A percentile compares a stretch with the other conserved stretches of the same genome.
These are phyloP conservation scores for Glomus cerebriforme DNA, from an alignment of 192 early-diverging fungal species.

Conservation along the genomic window DNA sequence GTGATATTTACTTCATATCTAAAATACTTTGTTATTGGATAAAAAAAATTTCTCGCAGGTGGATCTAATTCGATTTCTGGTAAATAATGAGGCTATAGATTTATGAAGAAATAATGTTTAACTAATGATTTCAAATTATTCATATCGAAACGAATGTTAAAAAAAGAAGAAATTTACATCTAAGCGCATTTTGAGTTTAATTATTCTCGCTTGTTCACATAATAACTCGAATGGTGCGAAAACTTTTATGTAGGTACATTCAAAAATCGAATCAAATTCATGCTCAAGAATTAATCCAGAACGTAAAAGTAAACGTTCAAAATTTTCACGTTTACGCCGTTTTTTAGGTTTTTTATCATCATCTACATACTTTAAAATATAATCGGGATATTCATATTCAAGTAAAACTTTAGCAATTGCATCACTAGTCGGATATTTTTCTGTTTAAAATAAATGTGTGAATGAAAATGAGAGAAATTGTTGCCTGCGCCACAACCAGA, in stretches of 20 bases:
- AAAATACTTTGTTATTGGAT: slow-evolving; percentile 24
- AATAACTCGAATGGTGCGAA: slow-evolving; percentile 44
- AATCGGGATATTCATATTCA: slow-evolving; percentile 40
- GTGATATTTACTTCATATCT: slow-evolving; percentile 30
- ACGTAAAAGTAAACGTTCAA: slow-evolving; percentile 39
- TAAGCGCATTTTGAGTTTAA: slow-evolving; percentile 41
- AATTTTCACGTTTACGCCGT: slow-evolving; percentile 36
- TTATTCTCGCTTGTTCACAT: slow-evolving; percentile 42
- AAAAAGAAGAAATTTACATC: slow-evolving; percentile 27
- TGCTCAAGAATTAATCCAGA: slow-evolving; percentile 44
- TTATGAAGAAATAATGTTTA: not conserved
- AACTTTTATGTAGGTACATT: slow-evolving; percentile 46
- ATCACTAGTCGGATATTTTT: slow-evolving; percentile 38
- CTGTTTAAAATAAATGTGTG: slow-evolving; percentile 16
- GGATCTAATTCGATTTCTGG: not conserved
- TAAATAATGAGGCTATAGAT: not conserved
- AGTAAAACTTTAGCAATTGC: slow-evolving; percentile 45
- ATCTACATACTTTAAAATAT: slow-evolving; percentile 42
- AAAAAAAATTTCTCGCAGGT: not conserved
- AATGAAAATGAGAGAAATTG: not conserved
- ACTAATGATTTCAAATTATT: slow-evolving; percentile 12
- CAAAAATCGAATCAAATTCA: slow-evolving; percentile 36
- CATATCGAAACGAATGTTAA: not conserved
- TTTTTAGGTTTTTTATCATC: not conserved
- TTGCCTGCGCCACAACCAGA: not conserved